These are phyloP conservation scores for Aegle marmelos DNA, from an alignment of 345 rosid genomes.

Conservation along the genomic window DNA sequence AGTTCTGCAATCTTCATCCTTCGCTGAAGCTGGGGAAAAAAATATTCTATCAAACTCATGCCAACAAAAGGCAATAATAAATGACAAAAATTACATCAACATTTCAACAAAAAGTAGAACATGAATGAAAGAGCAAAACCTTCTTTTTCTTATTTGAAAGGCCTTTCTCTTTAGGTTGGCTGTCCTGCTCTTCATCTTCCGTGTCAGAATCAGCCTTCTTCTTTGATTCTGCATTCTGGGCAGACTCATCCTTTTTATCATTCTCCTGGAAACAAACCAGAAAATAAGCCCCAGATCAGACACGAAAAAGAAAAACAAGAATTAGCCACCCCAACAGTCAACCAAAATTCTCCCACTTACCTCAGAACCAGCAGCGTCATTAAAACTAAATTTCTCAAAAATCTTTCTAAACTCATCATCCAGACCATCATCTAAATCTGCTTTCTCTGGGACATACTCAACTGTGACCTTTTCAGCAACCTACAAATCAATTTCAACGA, in stretches of 20 bases:
- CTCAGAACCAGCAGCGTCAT: conserved; percentile 53
- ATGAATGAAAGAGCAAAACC: conserved; percentile 32
- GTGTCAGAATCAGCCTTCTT: conserved; percentile 74
- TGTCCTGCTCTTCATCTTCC: conserved; percentile 74
- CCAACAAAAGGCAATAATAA: neutral
- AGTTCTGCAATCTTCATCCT: conserved; percentile 95
- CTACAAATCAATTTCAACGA: conserved; percentile 28
- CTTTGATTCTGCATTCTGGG: conserved; percentile 52
- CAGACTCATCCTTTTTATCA: conserved; percentile 58
- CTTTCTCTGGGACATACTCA: conserved; percentile 89
- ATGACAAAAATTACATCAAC: neutral
- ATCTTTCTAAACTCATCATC: conserved; percentile 77
- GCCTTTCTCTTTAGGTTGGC: conserved; percentile 72
- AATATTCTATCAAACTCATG: conserved; percentile 6
- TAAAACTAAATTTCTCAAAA: conserved; percentile 79
- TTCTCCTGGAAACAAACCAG: conserved; percentile 47
- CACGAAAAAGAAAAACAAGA: neutral
- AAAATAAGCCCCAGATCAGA: neutral
- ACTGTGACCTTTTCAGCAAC: conserved; percentile 58
- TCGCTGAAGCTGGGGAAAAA: conserved; percentile 67
- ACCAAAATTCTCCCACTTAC: conserved; percentile 27
- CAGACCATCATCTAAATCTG: conserved; percentile 76
- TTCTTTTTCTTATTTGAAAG: conserved; percentile 84
- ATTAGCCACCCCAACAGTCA: neutral
- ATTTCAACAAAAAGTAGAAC: neutral